phyloP scores from a whole-genome alignment of 768 basidiomycete species.

The Suillus luteus region DNA sequence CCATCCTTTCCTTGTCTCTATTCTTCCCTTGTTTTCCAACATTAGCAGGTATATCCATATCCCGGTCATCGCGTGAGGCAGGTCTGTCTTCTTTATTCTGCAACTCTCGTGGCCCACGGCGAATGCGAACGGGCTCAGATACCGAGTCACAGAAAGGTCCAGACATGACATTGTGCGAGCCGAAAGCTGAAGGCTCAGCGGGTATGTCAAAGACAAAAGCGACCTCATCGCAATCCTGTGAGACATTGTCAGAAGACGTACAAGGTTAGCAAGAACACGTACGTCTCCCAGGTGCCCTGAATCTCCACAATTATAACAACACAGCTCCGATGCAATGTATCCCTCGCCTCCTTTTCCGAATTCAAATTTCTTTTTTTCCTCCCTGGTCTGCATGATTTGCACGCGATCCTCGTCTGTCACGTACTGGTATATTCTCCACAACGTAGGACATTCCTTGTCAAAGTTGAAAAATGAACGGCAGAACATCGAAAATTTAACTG shows the following conservation, averaged over 20 bases:
- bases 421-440: constrained; percentile 82
- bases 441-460: constrained; percentile 75
- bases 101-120: constrained; percentile 42
- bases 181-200: constrained; percentile 66
- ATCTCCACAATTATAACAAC: constrained; percentile 82
- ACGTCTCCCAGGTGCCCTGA: constrained; percentile 81
- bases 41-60: constrained; percentile 48
- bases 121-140: constrained; percentile 33
- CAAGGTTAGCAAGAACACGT: constrained; percentile 30
- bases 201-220: constrained; percentile 44
- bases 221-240: constrained; percentile 63
- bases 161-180: constrained; percentile 55
- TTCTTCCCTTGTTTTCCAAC: constrained; percentile 68
- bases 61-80: constrained; percentile 46
- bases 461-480: constrained; percentile 1
- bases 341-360: constrained; percentile 78
- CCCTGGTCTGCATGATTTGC: constrained; percentile 46
- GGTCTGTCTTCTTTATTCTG: constrained; percentile 26
- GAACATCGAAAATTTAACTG: not conserved
- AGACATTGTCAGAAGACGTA: not conserved
- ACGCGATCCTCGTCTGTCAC: constrained; percentile 54
- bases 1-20: constrained; percentile 59
- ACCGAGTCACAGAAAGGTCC: constrained; percentile 66
- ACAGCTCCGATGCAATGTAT: constrained; percentile 70
- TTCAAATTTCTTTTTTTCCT: constrained; percentile 47